A percentile compares a stretch with the other conserved stretches of the same genome.
Conservation (phyloP, 2,329 filamentous ascomycete species). For the Diplocarpon mali region DNA sequence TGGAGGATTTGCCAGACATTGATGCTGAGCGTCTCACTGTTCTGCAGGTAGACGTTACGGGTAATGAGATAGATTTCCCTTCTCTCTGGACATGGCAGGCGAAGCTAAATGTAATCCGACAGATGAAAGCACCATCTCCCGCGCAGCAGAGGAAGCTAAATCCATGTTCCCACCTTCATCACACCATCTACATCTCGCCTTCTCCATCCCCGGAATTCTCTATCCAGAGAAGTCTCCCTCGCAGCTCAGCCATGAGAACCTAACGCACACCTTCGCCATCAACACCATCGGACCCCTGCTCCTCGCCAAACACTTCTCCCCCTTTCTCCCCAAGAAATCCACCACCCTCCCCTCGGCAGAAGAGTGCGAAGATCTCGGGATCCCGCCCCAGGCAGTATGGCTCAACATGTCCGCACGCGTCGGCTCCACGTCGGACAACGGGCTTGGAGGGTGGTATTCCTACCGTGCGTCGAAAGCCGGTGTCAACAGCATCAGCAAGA, state of each 20-base stretch:
- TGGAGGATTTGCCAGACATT: constrained; percentile 36
- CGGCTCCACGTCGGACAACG: constrained; percentile 62
- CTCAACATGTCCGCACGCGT: constrained; percentile 71
- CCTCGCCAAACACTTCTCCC: constrained; percentile 63
- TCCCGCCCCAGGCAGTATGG: constrained; percentile 49
- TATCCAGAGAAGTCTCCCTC: constrained; percentile 59
- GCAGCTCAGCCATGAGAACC: constrained; percentile 49
- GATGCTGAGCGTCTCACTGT: constrained; percentile 37
- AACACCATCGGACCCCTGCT: constrained; percentile 67
- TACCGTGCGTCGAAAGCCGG: constrained; percentile 69
- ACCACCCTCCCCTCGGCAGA: constrained; percentile 27
- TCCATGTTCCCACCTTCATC: constrained; percentile 38
- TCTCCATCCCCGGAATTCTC: constrained; percentile 61
- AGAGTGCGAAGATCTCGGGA: constrained; percentile 21
- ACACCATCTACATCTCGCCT: constrained; percentile 55
- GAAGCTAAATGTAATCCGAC: neutral
- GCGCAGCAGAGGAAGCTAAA: constrained; percentile 41
- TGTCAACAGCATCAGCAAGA: constrained; percentile 60
- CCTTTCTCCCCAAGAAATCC: constrained; percentile 53
- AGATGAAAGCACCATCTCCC: constrained; percentile 51
- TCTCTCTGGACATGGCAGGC: neutral
- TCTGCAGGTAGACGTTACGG: constrained; percentile 44
- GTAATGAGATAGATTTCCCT: constrained; percentile 26
- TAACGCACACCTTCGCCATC: constrained; percentile 59
- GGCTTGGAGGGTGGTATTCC: constrained; percentile 68